These are phyloP conservation scores for Pichia ethanolica DNA, from an alignment of 805 yeast species.

Conservation along the genomic window DNA sequence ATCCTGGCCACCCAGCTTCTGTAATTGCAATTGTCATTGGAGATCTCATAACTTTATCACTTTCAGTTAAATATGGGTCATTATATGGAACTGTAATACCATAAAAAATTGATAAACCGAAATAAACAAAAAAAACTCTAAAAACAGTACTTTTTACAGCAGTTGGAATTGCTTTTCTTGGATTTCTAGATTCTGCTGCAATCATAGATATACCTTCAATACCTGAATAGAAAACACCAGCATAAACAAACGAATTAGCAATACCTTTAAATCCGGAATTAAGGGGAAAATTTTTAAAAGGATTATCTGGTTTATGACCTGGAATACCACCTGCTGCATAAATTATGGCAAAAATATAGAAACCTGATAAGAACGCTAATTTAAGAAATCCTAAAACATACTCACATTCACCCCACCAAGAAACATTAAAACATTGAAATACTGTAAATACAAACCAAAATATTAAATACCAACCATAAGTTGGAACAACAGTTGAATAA, in stretches of 20 bases:
- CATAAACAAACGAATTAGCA: constrained; percentile 20
- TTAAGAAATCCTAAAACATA: constrained; percentile 45
- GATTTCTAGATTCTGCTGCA: constrained; percentile 57
- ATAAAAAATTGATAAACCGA: constrained; percentile 47
- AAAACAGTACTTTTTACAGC: constrained; percentile 56
- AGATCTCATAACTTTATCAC: constrained; percentile 35
- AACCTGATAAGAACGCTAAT: constrained; percentile 41
- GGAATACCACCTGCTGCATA: constrained; percentile 37
- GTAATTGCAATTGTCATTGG: constrained; percentile 43
- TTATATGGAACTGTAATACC: constrained; percentile 55
- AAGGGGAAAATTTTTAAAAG: constrained; percentile 30
- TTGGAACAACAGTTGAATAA: constrained; percentile 46
- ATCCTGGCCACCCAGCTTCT: constrained; percentile 45
- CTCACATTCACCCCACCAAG: constrained; percentile 51
- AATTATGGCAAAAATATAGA: constrained; percentile 43
- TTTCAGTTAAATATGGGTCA: constrained; percentile 36
- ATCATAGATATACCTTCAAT: constrained; percentile 34
- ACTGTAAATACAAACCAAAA: constrained; percentile 45
- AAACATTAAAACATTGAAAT: constrained; percentile 45
- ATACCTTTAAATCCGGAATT: constrained; percentile 21
- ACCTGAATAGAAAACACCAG: constrained; percentile 22
- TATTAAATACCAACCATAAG: constrained; percentile 47
- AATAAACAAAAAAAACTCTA: constrained; percentile 43
- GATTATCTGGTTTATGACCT: constrained; percentile 28
- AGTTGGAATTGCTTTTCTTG: constrained; percentile 47